Conservation (phyloP, 2,329 filamentous ascomycete species). For the Graphium sp. region DNA sequence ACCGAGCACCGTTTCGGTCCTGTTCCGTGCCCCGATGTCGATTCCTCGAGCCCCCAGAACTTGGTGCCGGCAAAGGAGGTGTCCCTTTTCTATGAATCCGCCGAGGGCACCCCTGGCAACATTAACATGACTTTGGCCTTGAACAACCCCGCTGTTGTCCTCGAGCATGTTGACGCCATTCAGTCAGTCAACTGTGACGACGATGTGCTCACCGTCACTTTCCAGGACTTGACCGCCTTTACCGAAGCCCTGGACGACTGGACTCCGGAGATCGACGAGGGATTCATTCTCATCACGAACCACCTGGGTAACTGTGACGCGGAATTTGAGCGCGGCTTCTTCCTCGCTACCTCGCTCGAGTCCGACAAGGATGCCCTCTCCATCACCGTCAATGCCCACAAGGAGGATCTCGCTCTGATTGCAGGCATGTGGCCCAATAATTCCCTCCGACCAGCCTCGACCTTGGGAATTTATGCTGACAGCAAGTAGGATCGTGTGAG, state of each 20-base stretch:
- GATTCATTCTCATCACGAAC: constrained; percentile 23
- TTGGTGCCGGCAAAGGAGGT: constrained; percentile 8
- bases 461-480: too few species aligned
- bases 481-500: too few species aligned
- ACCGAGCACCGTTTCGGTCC: constrained; percentile 7
- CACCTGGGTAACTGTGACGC: constrained; percentile 21
- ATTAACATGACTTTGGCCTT: constrained; percentile 9
- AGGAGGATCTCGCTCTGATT: constrained; percentile 14
- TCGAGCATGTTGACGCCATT: constrained; percentile 8
- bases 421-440: constrained; percentile 13
- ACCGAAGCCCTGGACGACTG: constrained; percentile 8
- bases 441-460: too few species aligned
- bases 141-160: constrained; percentile 8
- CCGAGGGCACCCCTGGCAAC: constrained; percentile 5
- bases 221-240: constrained; percentile 6
- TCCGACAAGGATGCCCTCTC: constrained; percentile 11
- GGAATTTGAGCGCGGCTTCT: constrained; percentile 20
- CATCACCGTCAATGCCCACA: constrained; percentile 14
- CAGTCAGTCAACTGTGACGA: constrained; percentile 5
- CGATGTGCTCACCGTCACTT: constrained; percentile 7
- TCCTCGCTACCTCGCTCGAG: constrained; percentile 13
- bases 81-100: constrained; percentile 7
- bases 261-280: constrained; percentile 4
- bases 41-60: constrained; percentile 7
- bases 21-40: constrained; percentile 3